These are phyloP conservation scores for Kodamaea lidongshanica DNA, from an alignment of 805 yeast genomes.

Conservation along the genomic window DNA sequence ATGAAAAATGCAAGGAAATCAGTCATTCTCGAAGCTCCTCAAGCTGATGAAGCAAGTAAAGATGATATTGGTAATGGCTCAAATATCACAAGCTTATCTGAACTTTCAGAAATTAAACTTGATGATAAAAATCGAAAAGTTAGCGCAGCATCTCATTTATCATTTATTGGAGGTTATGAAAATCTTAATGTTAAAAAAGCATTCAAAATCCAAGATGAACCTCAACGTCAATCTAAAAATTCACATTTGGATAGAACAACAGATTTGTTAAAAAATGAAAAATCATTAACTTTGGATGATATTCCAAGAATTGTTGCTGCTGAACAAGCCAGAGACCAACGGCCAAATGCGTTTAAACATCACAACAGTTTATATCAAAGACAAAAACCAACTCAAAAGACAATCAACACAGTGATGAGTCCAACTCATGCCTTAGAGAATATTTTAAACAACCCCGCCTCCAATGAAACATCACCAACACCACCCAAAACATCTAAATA, in stretches of 20 bases:
- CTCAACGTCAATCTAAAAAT: constrained; percentile 27
- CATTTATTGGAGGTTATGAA: constrained; percentile 19
- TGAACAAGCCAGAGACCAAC: constrained; percentile 88
- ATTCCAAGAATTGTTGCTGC: constrained; percentile 96
- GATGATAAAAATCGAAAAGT: constrained; percentile 13
- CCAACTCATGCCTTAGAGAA: constrained; percentile 11
- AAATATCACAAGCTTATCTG: constrained; percentile 12
- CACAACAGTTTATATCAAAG: constrained; percentile 47
- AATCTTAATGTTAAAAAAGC: constrained; percentile 20
- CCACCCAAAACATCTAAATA: constrained; percentile 33
- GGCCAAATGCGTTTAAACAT: constrained; percentile 88
- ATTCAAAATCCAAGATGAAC: constrained; percentile 32
- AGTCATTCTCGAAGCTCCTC: constrained; percentile 57
- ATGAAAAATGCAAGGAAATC: constrained; percentile 63
- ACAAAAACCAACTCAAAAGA: constrained; percentile 23
- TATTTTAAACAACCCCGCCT: constrained; percentile 7
- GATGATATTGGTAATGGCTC: constrained; percentile 14
- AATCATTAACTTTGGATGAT: constrained; percentile 86
- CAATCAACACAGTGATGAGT: constrained; percentile 10
- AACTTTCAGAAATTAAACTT: constrained; percentile 9
- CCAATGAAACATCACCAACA: background rate
- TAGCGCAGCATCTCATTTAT: constrained; percentile 23
- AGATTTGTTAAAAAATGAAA: constrained; percentile 69
- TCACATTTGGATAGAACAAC: constrained; percentile 55
- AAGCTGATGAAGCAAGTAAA: constrained; percentile 32